These are phyloP conservation scores for Stephania japonica DNA, from an alignment of 164 flowering plant species.

Conservation along the genomic window DNA sequence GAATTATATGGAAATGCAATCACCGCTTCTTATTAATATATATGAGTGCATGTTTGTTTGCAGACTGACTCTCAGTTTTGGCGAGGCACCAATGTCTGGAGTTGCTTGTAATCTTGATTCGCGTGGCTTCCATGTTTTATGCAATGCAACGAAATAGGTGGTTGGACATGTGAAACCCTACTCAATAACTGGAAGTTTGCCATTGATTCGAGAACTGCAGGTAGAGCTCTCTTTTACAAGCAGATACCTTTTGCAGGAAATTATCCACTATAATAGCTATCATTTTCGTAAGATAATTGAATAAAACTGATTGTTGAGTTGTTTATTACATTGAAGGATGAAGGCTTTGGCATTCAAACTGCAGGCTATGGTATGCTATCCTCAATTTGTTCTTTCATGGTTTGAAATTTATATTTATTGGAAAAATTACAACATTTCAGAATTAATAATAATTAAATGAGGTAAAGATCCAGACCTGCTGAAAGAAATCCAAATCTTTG, in stretches of 20 bases:
- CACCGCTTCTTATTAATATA: neutral
- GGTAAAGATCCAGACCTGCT: neutral
- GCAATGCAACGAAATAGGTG: conserved; percentile 89
- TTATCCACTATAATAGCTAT: neutral
- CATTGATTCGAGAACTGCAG: conserved; percentile 87
- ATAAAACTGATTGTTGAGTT: conserved; percentile 6
- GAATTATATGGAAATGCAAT: neutral
- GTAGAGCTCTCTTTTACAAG: conserved; percentile 22
- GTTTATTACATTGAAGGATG: conserved; percentile 43
- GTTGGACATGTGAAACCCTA: conserved; percentile 91
- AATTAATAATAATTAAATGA: neutral
- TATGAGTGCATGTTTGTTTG: conserved; percentile 7
- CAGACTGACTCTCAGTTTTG: conserved; percentile 72
- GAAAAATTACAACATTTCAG: neutral
- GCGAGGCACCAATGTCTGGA: conserved; percentile 56
- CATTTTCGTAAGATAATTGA: too few species aligned
- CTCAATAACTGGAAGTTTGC: conserved; percentile 94
- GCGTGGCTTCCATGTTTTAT: conserved; percentile 77
- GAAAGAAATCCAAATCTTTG: neutral
- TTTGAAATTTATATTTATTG: neutral
- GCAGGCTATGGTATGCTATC: conserved; percentile 78
- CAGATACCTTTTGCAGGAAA: neutral
- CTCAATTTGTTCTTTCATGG: neutral
- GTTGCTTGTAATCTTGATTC: conserved; percentile 94
- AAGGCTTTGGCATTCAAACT: conserved; percentile 96